Conservation (phyloP, 768 basidiomycete species). For the Russula vinacea region DNA sequence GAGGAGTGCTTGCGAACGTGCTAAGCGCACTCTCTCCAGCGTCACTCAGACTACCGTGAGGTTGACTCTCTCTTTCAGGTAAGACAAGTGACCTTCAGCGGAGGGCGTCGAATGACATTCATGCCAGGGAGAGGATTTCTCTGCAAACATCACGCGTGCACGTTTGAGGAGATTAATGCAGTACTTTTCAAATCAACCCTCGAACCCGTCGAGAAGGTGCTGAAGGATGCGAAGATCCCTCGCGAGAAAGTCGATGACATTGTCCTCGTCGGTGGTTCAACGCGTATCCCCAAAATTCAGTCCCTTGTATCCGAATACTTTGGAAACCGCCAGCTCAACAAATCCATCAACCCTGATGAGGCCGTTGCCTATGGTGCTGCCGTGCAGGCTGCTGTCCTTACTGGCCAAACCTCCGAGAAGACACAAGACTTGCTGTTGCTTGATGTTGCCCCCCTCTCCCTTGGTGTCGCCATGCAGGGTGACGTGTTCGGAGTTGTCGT, state of each 20-base stretch:
- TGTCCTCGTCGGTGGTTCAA: constrained; percentile 98
- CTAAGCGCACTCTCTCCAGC: constrained; percentile 97
- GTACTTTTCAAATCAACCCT: constrained; percentile 92
- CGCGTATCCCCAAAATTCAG: constrained; percentile 99
- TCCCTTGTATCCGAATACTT: constrained; percentile 98
- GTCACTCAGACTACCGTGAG: constrained; percentile 98
- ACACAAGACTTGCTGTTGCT: constrained; percentile 97
- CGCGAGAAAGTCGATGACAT: constrained; percentile 98
- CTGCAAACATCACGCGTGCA: constrained; percentile 97
- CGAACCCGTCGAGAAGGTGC: constrained; percentile 97
- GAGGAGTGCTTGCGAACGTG: constrained; percentile 97
- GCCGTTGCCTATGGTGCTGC: constrained; percentile 99
- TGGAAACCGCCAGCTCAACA: constrained; percentile 96
- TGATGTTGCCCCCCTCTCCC: constrained; percentile 96
- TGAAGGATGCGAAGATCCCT: constrained; percentile 98
- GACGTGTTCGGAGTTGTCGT: constrained; percentile 99
- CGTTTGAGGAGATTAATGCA: constrained; percentile 99
- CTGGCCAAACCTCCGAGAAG: constrained; percentile 98
- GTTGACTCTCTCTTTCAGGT: constrained; percentile 98
- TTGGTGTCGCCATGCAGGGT: constrained; percentile 99
- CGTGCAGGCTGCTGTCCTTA: constrained; percentile 98
- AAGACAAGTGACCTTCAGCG: constrained; percentile 27
- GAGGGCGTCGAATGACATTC: constrained; percentile 19
- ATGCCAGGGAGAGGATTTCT: constrained; percentile 90
- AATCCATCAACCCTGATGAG: constrained; percentile 99